Evolutionary conservation across 2,329 filamentous ascomycete species (phyloP), one percentile per base, ranked within the genome.

Genomic region (Clonostachys rhizophaga): DNA sequence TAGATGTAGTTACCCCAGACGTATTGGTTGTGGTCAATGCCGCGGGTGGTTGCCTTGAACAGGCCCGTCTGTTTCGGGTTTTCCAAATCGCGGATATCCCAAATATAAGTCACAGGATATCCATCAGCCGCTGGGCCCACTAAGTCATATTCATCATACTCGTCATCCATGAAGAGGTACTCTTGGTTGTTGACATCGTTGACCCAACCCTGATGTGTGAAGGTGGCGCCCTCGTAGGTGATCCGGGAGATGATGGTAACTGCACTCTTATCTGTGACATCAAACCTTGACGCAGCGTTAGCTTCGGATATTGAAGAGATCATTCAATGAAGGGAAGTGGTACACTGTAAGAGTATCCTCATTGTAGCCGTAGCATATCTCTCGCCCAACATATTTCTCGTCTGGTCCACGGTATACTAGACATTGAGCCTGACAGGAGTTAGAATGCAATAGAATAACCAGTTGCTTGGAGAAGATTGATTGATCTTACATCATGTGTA

Each of bases 191-290:
- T 57, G 12, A 63, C 56, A 55, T 76, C 67, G 46, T 75, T 67
- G 11, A 80, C 65, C 63, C 70, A 74, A 46, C 78, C 78, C 54
- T 81, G 78, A 57, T 82, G 78, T 2, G 76, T 78, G 64, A 79
- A 81, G 14, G 69, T 58, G 18, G 74, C 74, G 37, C 78, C 78
- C n/a, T 73, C 68, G 58, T 81, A 82, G 0, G 70, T 71, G 3
- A 75, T 79, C 48, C 68, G 68, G 44, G 76, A 79, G 52, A 81
- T 70, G 50, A 79, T 65, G 46, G 67, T 57, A 12, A 17, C 13
- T 46, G 60, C 60, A 30, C 66, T 63, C 63, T 77, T 77, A 60
- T 78, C 61, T 17, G 70, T 76, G 6, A 78, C 69, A 46, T 70
- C 70, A 46, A 30, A 30, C 10, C 24, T 30, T 10, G 24, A 30